Evolutionary conservation across 78 protist species (phyloP), one percentile per base, ranked within the genome.

Genomic region (Guillardia theta): DNA sequence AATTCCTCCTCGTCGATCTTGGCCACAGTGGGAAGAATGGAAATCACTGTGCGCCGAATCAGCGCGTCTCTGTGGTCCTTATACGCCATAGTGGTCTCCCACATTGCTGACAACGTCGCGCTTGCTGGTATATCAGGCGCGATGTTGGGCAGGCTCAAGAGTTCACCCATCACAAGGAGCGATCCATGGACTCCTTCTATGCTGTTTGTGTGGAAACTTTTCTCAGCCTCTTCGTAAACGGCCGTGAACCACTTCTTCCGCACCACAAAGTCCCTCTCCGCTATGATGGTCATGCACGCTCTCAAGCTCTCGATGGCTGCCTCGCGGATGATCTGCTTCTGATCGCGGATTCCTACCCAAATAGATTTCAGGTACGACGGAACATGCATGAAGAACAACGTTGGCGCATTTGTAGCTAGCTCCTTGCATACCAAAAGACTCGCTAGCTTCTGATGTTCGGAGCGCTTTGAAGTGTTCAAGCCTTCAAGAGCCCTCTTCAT

Each of bases 401-500:
- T 95, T 18, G 97, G 97, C 9, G 97, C 95, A 19, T 93, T 93
- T 24, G 0, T 12, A 30, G 96, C 95, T 21, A 96, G 92, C 62
- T 96, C 93, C 58, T 41, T 22, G 48, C 93, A 90, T 33, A 94
- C 93, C 43, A 70, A 24, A 12, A 70, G 46, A 5, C 96, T 95
- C 0, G 97, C 96, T 39, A 62, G 83, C 36, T 96, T 83, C 33
- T 70, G 39, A 4, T 64, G 47, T 53, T 95, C 97, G 41, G 33
- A 8, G 58, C 95, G 78, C 53, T 87, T 47, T 8, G 27, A 53
- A 33, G 94, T 10, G 83, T 70, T 90, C 37, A 96, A 92, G 92
- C 97, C 95, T 24, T 96, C 97, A 0, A 96, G 54, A 18, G 97
- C 96, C 0, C 97, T 45, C 62, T 94, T 93, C 48, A 83, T 47